Base-by-base conservation (phyloP, 2,329 filamentous ascomycete genomes). In the Ophiostoma ulmi region DNA sequence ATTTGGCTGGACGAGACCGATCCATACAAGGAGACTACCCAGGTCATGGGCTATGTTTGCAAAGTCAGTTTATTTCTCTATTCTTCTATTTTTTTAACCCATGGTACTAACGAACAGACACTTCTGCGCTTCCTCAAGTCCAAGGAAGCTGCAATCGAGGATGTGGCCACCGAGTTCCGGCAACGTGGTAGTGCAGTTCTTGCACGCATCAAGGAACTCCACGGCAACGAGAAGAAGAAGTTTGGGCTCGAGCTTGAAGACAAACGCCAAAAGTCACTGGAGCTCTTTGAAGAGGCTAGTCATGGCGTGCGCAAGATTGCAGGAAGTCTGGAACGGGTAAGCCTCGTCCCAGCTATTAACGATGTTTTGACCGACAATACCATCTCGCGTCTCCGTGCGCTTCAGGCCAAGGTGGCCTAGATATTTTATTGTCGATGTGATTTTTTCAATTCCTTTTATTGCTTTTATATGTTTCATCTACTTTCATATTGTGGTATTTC, bases 21-120 rank as follows among this genome's bases (percentile, higher is more conserved):
- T 11, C 67, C 73, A 2, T 74, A 74, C 70, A 72, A 63, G 13
- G 73, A 71, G 17, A 73, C 72, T 1, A 38, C 70, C 52, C 70
- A 74, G 20, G 70, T 72, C 13, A 73, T 74, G 73, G 31, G 73
- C 39, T 74, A 74, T 14, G 72, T 74, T 2, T 74, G 73, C 70
- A 73, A 72, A 36, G 73, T 73, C 36, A 68, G 70, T 41, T 1
- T 7, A 14, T 0, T 58, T 35, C n/a, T 58, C 5, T 35, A 5
- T 55, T 2, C 31, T 22, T 5, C 7, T 68, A 14, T 38, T 13
- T 31, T 31, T 31, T 31, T 31, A 3, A 3, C 5, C 11, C 0
- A 2, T 8, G 2, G 8, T 35, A 7, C 70, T 71, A 68, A 71
- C 41, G 14, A 6, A 5, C 2, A 73, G 72, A 72, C 73, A 0